Base-by-base conservation (phyloP, 176 grass and related monocot species). In the Eragrostis curvula region DNA sequence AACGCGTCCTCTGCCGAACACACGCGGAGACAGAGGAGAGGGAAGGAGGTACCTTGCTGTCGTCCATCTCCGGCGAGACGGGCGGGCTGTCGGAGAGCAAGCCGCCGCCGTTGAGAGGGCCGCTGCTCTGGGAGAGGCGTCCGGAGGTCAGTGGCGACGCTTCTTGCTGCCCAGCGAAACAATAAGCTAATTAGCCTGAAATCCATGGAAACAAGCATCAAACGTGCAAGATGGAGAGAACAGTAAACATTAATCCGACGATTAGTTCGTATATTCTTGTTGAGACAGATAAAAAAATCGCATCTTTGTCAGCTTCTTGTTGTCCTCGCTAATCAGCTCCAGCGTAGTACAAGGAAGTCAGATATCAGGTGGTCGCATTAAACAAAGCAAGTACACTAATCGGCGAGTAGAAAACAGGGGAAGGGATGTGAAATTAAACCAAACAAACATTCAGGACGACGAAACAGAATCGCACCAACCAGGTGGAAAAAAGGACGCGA, bases 41-140 rank as follows among this genome's bases (percentile, higher is more conserved):
- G 64, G 43, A 50, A 17, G 62, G 23, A 68, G 21, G 47, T 20
- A 99, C 96, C 96, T 95, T 96, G 77, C 80, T 68, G 44, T 99
- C 93, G 65, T 94, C 89, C 75, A 99, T 80, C 15, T 99, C 91
- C 39, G 96, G 96, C 42, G 93, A 99, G 60, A 96, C 85, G 12
- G 96, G 96, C 61, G 96, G 96, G 76, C 96, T 99, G 82, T 99
- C 96, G 66, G 93, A 90, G 85, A 96, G 89, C 5, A 93, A 99
- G 80, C 91, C 80, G 24, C 88, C 94, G 32, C 96, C 93, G 76
- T 90, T 99, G 45, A 98, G 88, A 23, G 96, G 93, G 0, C 96
- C 96, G 72, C 96, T 99, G 91, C 93, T 99, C 87, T 99, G 96
- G 21, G 96, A 99, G 71, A 96, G 91, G 49, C 96, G 93, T 62